Evolutionary conservation across 371 early-diverging fungal genomes (phyloP).

Genomic region (Rhizopus delemar): DNA sequence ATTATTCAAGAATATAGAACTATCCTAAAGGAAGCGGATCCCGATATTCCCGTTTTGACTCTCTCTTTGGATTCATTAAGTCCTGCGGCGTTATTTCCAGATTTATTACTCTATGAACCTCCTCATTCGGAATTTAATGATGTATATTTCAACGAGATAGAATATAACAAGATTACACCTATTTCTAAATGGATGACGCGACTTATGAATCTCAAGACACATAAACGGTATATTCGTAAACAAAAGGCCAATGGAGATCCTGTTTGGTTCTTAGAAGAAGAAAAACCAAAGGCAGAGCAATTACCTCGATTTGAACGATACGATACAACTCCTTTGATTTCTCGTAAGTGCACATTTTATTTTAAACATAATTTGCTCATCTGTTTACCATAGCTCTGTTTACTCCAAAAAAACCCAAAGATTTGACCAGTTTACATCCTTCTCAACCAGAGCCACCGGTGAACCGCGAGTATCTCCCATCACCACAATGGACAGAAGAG

Average conservation of each 20-base stretch:
- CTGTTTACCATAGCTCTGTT: slow-evolving; percentile 34
- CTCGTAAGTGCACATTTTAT: slow-evolving; percentile 18
- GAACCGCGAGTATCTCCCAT: slow-evolving; percentile 13
- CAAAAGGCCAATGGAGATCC: slow-evolving; percentile 37
- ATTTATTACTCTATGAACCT: slow-evolving; percentile 44
- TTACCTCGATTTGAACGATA: slow-evolving; percentile 36
- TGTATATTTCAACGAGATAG: slow-evolving; percentile 46
- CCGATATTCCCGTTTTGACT: slow-evolving; percentile 29
- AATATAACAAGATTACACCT: slow-evolving; percentile 41
- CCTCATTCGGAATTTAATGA: slow-evolving; percentile 49
- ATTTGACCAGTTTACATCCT: slow-evolving; percentile 30
- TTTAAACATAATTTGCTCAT: slow-evolving; percentile 4
- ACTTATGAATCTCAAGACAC: slow-evolving; percentile 42
- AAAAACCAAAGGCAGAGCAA: slow-evolving; percentile 36
- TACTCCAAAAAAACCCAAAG: slow-evolving; percentile 53
- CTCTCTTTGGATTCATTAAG: slow-evolving; percentile 34
- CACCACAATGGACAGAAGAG: slow-evolving; percentile 60
- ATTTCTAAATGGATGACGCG: slow-evolving; percentile 37
- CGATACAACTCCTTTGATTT: slow-evolving; percentile 25
- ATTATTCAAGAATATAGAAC: slow-evolving; percentile 27
- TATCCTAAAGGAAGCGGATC: slow-evolving; percentile 26
- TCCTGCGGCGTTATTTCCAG: slow-evolving; percentile 43
- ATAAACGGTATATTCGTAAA: slow-evolving; percentile 43
- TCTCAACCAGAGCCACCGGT: slow-evolving; percentile 34
- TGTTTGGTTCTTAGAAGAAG: slow-evolving; percentile 30